Percentiles rank a stretch among this genome's conserved stretches.
Evolutionary conservation across 192 early-diverging fungal genomes (phyloP).

Genomic region (Backusella tuberculispora): DNA sequence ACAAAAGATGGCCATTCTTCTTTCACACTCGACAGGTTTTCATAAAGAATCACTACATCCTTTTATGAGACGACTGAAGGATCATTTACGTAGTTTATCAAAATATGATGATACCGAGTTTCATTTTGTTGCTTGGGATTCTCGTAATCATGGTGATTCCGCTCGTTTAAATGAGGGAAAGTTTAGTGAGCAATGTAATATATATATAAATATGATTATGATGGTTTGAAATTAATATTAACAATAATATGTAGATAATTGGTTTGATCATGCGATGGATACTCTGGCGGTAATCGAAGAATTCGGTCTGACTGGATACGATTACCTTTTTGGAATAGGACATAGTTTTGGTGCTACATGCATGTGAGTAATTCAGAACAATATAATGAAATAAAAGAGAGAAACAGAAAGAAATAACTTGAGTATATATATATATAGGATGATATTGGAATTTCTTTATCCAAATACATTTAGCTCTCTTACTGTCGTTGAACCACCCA

Average conservation of each 20-base stretch:
- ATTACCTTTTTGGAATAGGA: conserved; percentile 54
- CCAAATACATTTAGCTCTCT: conserved; percentile 20
- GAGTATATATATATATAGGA: conserved; percentile 12
- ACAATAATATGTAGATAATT: conserved; percentile 44
- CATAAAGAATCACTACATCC: conserved; percentile 64
- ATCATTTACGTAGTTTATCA: conserved; percentile 19
- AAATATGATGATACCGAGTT: conserved; percentile 22
- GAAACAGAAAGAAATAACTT: too few species aligned
- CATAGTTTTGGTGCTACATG: conserved; percentile 55
- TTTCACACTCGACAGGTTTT: conserved; percentile 63
- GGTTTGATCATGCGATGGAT: conserved; percentile 57
- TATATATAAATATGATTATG: not conserved
- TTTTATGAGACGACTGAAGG: conserved; percentile 42
- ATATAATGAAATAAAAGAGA: not conserved
- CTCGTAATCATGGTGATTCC: conserved; percentile 62
- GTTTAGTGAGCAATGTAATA: conserved; percentile 1
- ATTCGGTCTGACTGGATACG: conserved; percentile 33
- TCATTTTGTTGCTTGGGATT: conserved; percentile 56
- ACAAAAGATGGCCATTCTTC: conserved; percentile 43
- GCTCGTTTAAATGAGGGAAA: conserved; percentile 49
- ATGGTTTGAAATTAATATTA: not conserved
- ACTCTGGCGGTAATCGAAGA: conserved; percentile 50
- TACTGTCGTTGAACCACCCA: conserved; percentile 18
- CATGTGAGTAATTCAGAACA: conserved; percentile 21
- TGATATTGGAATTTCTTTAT: conserved; percentile 25